phyloP scores from a whole-genome alignment of 306 rosid species.

The Malus sylvestris region DNA sequence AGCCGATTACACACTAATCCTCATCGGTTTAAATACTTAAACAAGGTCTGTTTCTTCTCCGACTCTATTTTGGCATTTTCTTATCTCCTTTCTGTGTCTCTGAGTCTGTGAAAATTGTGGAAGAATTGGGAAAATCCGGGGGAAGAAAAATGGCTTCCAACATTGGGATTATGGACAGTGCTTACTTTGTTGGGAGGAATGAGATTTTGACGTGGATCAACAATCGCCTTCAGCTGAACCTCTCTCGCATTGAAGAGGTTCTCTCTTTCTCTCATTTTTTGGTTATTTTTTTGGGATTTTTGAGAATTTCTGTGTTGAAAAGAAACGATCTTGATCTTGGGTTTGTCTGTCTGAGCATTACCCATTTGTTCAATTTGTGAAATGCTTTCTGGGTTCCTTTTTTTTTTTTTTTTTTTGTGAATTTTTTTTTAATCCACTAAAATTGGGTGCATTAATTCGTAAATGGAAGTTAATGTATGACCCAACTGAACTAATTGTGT shows the following conservation, averaged over 20 bases:
- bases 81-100: slow-evolving; percentile 1
- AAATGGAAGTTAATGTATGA: not conserved
- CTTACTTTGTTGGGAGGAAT: slow-evolving; percentile 90
- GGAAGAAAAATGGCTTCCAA: slow-evolving; percentile 58
- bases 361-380: not conserved
- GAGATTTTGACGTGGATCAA: slow-evolving; percentile 94
- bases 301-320: not conserved
- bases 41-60: not conserved
- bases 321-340: slow-evolving; percentile 15
- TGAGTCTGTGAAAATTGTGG: not conserved
- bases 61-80: not conserved
- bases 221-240: slow-evolving; percentile 75
- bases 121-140: slow-evolving; percentile 15
- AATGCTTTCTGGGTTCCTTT: not conserved
- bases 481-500: not conserved
- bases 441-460: not conserved
- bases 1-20: not conserved
- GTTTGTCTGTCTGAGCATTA: slow-evolving; percentile 1
- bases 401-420: too few species aligned
- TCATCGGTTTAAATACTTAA: not conserved
- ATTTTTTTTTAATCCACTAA: not conserved
- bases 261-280: not conserved
- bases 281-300: slow-evolving; percentile 5
- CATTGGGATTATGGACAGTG: slow-evolving; percentile 94
- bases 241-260: slow-evolving; percentile 89